phyloP scores from a whole-genome alignment of 495 filamentous ascomycete species.

The Hypoxylon crocopeplum region DNA sequence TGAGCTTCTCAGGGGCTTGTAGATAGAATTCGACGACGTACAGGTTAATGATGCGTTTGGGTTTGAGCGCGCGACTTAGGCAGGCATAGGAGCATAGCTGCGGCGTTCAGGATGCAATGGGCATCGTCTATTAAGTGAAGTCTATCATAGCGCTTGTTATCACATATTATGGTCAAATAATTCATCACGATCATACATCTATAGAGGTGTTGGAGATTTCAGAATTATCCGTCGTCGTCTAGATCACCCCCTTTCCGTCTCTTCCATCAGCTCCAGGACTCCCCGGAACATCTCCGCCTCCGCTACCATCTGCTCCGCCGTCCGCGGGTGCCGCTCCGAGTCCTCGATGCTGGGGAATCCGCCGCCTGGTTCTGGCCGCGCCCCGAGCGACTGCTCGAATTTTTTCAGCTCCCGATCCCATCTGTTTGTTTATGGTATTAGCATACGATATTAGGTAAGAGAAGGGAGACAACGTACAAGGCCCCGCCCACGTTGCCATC shows the following conservation, averaged over 20 bases:
- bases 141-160: constrained; percentile 2
- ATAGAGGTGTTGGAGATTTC: neutral
- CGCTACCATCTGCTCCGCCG: constrained; percentile 75
- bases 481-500: constrained; percentile 80
- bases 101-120: constrained; percentile 5
- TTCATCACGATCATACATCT: neutral
- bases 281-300: constrained; percentile 73
- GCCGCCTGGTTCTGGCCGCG: constrained; percentile 50
- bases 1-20: constrained; percentile 78
- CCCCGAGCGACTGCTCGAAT: constrained; percentile 10
- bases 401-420: constrained; percentile 26
- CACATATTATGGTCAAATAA: neutral
- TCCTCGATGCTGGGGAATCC: constrained; percentile 67
- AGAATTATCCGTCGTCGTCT: neutral
- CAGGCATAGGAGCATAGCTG: constrained; percentile 1
- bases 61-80: neutral
- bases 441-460: neutral
- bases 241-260: constrained; percentile 9
- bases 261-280: constrained; percentile 46
- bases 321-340: constrained; percentile 69
- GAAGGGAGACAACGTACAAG: constrained; percentile 50
- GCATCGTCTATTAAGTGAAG: too few relatives aligned
- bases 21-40: neutral
- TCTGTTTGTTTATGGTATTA: constrained; percentile 13
- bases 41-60: neutral